phyloP scores from a whole-genome alignment of 495 filamentous ascomycete species.

The Chaetomium fimeti region DNA sequence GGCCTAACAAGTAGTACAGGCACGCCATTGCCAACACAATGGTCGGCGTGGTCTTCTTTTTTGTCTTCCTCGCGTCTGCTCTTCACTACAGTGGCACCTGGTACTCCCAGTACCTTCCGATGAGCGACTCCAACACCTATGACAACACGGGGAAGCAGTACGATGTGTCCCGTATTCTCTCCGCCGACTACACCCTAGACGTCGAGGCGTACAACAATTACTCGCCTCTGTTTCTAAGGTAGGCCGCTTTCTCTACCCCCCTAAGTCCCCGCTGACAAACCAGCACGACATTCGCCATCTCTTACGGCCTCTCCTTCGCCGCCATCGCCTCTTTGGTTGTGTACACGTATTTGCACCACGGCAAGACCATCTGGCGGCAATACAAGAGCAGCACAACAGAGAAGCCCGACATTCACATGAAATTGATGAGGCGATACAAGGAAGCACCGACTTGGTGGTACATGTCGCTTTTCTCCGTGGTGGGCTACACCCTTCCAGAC shows the following conservation, averaged over 20 bases:
- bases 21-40: conserved; percentile 60
- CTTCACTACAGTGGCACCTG: conserved; percentile 67
- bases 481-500: conserved; percentile 26
- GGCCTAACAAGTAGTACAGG: conserved; percentile 30
- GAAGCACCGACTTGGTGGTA: conserved; percentile 60
- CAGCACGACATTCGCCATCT: conserved; percentile 60
- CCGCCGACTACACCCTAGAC: conserved; percentile 51
- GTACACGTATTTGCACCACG: conserved; percentile 63
- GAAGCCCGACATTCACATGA: conserved; percentile 60
- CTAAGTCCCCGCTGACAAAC: conserved; percentile 18
- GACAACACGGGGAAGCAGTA: conserved; percentile 61
- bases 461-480: conserved; percentile 47
- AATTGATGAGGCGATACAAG: conserved; percentile 59
- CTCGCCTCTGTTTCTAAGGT: conserved; percentile 62
- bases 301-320: conserved; percentile 70
- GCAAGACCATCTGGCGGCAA: conserved; percentile 59
- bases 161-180: conserved; percentile 55
- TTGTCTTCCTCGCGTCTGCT: conserved; percentile 45
- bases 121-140: conserved; percentile 59
- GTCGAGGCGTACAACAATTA: conserved; percentile 57
- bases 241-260: not conserved
- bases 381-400: conserved; percentile 59
- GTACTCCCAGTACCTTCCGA: conserved; percentile 59
- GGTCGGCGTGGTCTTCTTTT: conserved; percentile 59
- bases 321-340: conserved; percentile 65